phyloP scores from a whole-genome alignment of 345 rosid genomes.

The Eucalyptus lansdowneana region DNA sequence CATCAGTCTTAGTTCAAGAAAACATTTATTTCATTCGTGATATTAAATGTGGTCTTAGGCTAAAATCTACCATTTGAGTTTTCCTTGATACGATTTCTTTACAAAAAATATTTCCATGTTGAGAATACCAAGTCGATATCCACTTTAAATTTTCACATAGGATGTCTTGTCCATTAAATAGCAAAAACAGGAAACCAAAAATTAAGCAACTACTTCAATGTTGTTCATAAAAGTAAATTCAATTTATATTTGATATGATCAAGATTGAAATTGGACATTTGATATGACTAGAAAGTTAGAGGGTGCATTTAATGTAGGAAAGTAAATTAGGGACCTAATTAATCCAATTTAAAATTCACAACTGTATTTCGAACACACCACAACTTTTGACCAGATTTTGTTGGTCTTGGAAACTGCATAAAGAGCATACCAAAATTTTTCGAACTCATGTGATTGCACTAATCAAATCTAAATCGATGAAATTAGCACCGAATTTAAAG shows the following conservation, averaged over 20 bases:
- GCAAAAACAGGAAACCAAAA: neutral
- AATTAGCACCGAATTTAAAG: neutral
- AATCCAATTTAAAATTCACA: neutral
- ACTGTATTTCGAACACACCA: fast-evolving
- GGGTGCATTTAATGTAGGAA: neutral
- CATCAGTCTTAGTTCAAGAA: neutral
- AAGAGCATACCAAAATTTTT: neutral
- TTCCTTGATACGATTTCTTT: neutral
- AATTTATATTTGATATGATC: neutral
- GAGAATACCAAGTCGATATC: neutral
- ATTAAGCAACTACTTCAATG: neutral
- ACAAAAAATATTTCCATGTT: neutral
- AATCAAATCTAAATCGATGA: neutral
- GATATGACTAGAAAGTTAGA: neutral
- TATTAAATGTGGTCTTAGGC: neutral
- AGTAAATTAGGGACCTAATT: neutral
- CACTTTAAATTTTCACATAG: neutral
- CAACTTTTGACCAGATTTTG: neutral
- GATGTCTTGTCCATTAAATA: neutral
- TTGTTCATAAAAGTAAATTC: neutral
- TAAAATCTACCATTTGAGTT: neutral
- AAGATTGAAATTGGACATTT: neutral
- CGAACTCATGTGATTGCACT: neutral
- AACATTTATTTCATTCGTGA: neutral
- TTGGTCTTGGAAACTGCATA: neutral